phyloP scores from a whole-genome alignment of 2,329 filamentous ascomycete species.

The Fusarium piperis region DNA sequence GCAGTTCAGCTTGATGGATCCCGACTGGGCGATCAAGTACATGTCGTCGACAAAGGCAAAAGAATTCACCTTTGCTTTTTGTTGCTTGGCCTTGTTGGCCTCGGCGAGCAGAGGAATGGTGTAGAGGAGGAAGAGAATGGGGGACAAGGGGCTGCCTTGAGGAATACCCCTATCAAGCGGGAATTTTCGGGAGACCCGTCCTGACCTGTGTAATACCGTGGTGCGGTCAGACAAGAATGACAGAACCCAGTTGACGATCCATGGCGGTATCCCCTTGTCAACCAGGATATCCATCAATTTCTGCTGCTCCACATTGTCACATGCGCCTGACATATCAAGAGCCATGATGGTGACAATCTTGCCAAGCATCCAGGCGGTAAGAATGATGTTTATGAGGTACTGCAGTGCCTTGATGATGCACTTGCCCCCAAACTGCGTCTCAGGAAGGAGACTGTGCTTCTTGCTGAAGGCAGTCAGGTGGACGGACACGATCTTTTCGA shows the following conservation, averaged over 20 bases:
- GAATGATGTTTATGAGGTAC: neutral
- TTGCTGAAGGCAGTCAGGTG: neutral
- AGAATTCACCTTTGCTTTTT: neutral
- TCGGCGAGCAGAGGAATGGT: neutral
- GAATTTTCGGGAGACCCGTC: neutral
- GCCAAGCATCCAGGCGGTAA: neutral
- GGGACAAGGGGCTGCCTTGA: neutral
- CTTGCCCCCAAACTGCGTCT: neutral
- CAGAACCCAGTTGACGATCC: neutral
- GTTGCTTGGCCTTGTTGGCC: neutral
- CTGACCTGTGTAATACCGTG: neutral
- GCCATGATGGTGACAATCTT: neutral
- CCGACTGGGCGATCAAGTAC: neutral
- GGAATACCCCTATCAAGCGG: neutral
- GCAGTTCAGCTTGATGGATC: neutral
- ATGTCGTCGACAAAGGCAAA: neutral
- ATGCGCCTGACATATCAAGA: constrained; percentile 19
- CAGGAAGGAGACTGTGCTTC: neutral
- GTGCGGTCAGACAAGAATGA: constrained; percentile 12
- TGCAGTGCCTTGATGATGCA: constrained; percentile 2
- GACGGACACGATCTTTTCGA: constrained; percentile 2
- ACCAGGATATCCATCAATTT: constrained; percentile 1
- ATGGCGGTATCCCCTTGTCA: neutral
- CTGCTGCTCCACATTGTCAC: neutral
- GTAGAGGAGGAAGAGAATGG: neutral